Evolutionary conservation across 1,284 basidiomycete species (phyloP).

Genomic region (Cutaneotrichosporon dermatis): DNA sequence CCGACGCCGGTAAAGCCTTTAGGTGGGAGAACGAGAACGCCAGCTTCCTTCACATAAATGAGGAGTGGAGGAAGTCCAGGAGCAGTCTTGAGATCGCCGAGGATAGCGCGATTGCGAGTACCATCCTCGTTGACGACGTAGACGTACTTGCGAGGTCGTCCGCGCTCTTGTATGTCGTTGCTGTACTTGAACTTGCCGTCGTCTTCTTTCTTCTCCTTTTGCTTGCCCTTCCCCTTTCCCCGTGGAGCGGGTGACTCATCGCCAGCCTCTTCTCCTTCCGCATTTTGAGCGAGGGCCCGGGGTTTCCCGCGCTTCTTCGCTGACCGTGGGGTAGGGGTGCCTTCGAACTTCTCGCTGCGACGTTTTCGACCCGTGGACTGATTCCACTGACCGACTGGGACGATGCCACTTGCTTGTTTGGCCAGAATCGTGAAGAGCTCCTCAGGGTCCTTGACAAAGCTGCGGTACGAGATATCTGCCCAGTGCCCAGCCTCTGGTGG

Average conservation of each 20-base stretch:
- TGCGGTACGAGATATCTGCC: conserved; percentile 20
- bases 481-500: conserved; percentile 25
- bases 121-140: conserved; percentile 39
- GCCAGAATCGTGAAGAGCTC: conserved; percentile 7
- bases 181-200: conserved; percentile 18
- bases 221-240: neutral
- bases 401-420: neutral
- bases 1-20: conserved; percentile 32
- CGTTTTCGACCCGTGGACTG: too few relatives aligned
- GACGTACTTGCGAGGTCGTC: conserved; percentile 41
- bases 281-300: too few relatives aligned
- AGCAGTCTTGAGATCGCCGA: conserved; percentile 25
- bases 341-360: too few relatives aligned
- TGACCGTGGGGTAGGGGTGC: too few relatives aligned
- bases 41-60: conserved; percentile 26
- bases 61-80: conserved; percentile 30
- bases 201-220: neutral
- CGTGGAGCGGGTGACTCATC: neutral
- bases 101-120: conserved; percentile 26
- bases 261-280: too few relatives aligned
- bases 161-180: conserved; percentile 31
- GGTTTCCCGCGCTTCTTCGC: too few relatives aligned
- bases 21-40: conserved; percentile 28
- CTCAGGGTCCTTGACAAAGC: conserved; percentile 4
- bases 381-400: conserved; percentile 4